Evolutionary conservation across 164 flowering plant species (phyloP).

Genomic region (grape (Vitis vinifera)): ASM3070453v1 NC_081821.1:953001-953500

Average conservation of each 20-base stretch:
- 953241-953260: constrained; percentile 56
- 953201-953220: constrained; percentile 61
- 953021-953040: constrained; percentile 48
- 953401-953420: constrained; percentile 51
- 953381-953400: constrained; percentile 28
- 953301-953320: constrained; percentile 30
- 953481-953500: constrained; percentile 49
- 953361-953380: constrained; percentile 42
- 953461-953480: constrained; percentile 40
- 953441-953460: constrained; percentile 54
- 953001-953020: constrained; percentile 37
- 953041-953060: constrained; percentile 55
- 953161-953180: constrained; percentile 56
- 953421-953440: constrained; percentile 38
- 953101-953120: constrained; percentile 63
- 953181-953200: constrained; percentile 50
- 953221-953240: constrained; percentile 51
- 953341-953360: constrained; percentile 31
- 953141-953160: constrained; percentile 66
- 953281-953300: constrained; percentile 41
- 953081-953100: constrained; percentile 37
- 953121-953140: constrained; percentile 67
- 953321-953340: constrained; percentile 48
- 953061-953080: constrained; percentile 52
- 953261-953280: constrained; percentile 34